These are phyloP conservation scores for Chlorella sorokiniana DNA, from an alignment of 139 green algal species.

Conservation along the genomic window DNA sequence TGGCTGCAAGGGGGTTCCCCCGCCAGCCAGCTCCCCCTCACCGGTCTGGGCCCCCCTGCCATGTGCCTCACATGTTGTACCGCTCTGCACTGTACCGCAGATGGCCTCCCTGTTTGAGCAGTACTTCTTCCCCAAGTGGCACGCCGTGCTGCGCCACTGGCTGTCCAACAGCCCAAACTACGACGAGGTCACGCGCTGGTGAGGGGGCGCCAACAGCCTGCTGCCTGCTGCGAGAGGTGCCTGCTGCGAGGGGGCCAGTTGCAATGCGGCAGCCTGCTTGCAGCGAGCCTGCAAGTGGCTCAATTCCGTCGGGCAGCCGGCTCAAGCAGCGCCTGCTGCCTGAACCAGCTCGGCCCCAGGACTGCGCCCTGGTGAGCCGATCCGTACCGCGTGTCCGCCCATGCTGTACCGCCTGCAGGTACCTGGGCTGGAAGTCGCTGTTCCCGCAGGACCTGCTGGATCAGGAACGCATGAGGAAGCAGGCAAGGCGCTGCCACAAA, in stretches of 20 bases:
- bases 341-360: too few species aligned
- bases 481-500: constrained; percentile 37
- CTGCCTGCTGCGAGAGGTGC: not conserved
- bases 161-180: constrained; percentile 76
- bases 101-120: constrained; percentile 58
- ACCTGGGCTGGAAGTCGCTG: constrained; percentile 89
- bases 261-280: not conserved
- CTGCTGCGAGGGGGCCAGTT: too few species aligned
- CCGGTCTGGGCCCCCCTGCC: too few species aligned
- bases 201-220: not conserved
- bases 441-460: constrained; percentile 69
- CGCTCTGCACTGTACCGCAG: not conserved
- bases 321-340: too few species aligned
- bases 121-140: constrained; percentile 87
- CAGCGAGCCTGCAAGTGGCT: too few species aligned
- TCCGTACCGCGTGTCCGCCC: not conserved
- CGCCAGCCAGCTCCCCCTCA: too few species aligned
- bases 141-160: constrained; percentile 84
- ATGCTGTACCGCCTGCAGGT: constrained; percentile 45
- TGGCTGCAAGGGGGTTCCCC: too few species aligned
- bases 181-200: constrained; percentile 91
- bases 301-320: too few species aligned
- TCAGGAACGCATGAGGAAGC: constrained; percentile 72
- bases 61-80: too few species aligned
- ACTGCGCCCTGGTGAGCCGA: too few species aligned